phyloP scores from a whole-genome alignment of 2,329 filamentous ascomycete genomes.

The Talaromyces sp. region DNA sequence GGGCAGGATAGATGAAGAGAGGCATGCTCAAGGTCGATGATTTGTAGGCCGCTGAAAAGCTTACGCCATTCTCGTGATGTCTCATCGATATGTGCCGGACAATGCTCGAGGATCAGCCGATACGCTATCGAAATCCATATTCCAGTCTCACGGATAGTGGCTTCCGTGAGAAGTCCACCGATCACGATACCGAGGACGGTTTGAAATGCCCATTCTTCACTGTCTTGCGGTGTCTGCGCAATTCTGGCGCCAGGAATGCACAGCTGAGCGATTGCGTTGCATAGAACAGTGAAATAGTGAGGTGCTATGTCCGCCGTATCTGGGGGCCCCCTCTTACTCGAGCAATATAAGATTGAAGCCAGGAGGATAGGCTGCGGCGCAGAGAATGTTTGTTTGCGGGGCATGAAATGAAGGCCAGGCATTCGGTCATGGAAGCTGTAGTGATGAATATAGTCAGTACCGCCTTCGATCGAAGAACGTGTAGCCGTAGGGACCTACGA shows the following conservation, averaged over 20 bases:
- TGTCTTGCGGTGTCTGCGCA: conserved; percentile 1
- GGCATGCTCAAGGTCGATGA: conserved; percentile 15
- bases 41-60: conserved; percentile 14
- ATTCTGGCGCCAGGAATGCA: conserved; percentile 8
- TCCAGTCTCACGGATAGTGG: conserved; percentile 11
- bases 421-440: conserved; percentile 13
- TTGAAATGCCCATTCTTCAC: conserved; percentile 15
- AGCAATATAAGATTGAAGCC: conserved; percentile 15
- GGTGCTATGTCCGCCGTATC: conserved; percentile 6
- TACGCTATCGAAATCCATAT: conserved; percentile 15
- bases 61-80: conserved; percentile 15
- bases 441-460: background rate
- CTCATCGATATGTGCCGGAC: conserved; percentile 13
- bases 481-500: background rate
- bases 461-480: too few species aligned
- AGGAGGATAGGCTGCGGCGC: conserved; percentile 13
- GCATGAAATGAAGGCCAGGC: conserved; percentile 16
- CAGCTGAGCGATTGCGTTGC: conserved; percentile 13
- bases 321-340: conserved; percentile 12
- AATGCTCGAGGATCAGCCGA: conserved; percentile 10
- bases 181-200: conserved; percentile 14
- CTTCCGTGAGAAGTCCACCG: conserved; percentile 12
- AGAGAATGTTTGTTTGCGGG: conserved; percentile 14
- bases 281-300: conserved; percentile 11
- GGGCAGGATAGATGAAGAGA: conserved; percentile 16